These are phyloP conservation scores for Apodospora peruviana DNA, from an alignment of 495 filamentous ascomycete species.

Conservation along the genomic window DNA sequence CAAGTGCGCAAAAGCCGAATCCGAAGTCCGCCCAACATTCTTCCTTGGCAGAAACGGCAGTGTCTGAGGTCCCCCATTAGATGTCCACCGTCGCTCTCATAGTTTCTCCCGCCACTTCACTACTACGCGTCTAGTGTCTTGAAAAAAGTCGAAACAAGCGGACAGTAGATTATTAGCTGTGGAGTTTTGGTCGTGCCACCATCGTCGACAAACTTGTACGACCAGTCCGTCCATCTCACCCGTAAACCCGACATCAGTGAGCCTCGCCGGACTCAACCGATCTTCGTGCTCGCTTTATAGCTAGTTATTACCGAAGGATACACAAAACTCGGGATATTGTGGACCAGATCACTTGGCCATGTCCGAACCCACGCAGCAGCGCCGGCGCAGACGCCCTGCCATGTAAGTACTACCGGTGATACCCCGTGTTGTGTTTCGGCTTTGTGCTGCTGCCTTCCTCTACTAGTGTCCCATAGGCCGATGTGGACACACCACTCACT, in stretches of 20 bases:
- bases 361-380: not conserved
- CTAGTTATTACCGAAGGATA: not conserved
- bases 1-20: not conserved
- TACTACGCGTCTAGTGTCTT: no score
- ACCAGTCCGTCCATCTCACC: not conserved
- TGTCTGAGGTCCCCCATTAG: no score
- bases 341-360: not conserved
- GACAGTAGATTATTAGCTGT: no score
- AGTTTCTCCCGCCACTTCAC: not conserved
- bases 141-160: no score
- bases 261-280: no score
- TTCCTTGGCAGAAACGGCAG: no score
- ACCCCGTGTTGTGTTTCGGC: not conserved
- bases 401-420: not conserved
- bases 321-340: not conserved
- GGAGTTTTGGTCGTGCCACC: not conserved
- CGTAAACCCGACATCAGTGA: not conserved
- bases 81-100: not conserved
- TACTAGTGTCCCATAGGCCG: no score
- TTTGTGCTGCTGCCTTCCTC: no score
- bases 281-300: not conserved
- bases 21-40: not conserved
- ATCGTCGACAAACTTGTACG: not conserved
- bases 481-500: not conserved
- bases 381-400: slow-evolving; percentile 4